Evolutionary conservation across 352 stramenopile species (phyloP).

Genomic region (Discostella stelligera): DNA sequence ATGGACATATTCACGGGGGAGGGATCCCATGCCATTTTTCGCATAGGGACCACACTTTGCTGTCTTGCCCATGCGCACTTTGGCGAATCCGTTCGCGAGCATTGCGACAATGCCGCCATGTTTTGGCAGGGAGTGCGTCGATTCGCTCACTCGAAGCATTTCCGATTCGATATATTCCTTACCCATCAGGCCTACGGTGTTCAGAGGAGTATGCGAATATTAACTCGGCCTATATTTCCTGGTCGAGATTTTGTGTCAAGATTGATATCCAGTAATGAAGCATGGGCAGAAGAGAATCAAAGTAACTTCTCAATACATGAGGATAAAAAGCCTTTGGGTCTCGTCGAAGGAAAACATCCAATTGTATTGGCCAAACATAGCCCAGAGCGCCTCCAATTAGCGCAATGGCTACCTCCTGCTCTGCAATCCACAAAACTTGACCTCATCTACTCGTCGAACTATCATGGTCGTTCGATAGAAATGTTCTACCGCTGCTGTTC

Average conservation of each 20-base stretch:
- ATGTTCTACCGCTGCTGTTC: conserved; percentile 63
- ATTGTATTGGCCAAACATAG: conserved; percentile 58
- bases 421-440: conserved; percentile 74
- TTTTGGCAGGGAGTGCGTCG: conserved; percentile 44
- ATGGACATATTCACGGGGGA: conserved; percentile 80
- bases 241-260: conserved; percentile 35
- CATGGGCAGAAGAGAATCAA: conserved; percentile 42
- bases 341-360: conserved; percentile 35
- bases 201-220: conserved; percentile 33
- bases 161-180: conserved; percentile 43
- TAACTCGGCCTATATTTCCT: conserved; percentile 41
- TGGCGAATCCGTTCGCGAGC: conserved; percentile 33
- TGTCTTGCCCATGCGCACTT: conserved; percentile 59
- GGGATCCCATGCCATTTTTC: conserved; percentile 71
- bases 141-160: conserved; percentile 46
- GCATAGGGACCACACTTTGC: conserved; percentile 70
- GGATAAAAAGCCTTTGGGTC: conserved; percentile 45
- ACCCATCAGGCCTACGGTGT: conserved; percentile 38
- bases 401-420: conserved; percentile 65
- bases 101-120: conserved; percentile 41
- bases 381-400: conserved; percentile 51
- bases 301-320: conserved; percentile 31
- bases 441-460: conserved; percentile 73
- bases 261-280: conserved; percentile 46
- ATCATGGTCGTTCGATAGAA: conserved; percentile 73